These are phyloP conservation scores for Blumeriella jaapii DNA, from an alignment of 2,329 filamentous ascomycete genomes.

Conservation along the genomic window DNA sequence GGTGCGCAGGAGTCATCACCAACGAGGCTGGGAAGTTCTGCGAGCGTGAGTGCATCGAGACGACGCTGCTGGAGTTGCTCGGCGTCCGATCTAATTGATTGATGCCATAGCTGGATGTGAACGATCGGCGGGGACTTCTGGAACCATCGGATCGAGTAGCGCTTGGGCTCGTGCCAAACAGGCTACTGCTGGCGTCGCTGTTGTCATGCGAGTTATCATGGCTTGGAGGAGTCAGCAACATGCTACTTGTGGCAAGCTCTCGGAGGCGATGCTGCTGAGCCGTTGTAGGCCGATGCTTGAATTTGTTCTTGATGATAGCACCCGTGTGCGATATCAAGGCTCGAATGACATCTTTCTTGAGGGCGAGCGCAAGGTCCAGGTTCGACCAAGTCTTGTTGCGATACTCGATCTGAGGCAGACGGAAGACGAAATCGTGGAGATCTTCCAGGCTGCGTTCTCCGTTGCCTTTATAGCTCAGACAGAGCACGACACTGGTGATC, in stretches of 20 bases:
- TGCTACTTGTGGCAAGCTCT: slow-evolving; percentile 63
- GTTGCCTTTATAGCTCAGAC: slow-evolving; percentile 92
- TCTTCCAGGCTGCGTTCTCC: slow-evolving; percentile 93
- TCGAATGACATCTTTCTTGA: slow-evolving; percentile 91
- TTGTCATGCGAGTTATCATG: slow-evolving; percentile 25
- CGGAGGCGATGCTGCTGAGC: slow-evolving; percentile 69
- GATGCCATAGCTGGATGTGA: slow-evolving; percentile 21
- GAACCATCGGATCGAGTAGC: slow-evolving; percentile 20
- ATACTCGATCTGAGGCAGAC: slow-evolving; percentile 87
- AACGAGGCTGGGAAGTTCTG: slow-evolving; percentile 14
- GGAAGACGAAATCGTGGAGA: slow-evolving; percentile 95
- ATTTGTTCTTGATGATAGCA: slow-evolving; percentile 94
- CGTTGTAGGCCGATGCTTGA: slow-evolving; percentile 73
- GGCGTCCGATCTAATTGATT: slow-evolving; percentile 13
- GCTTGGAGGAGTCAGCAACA: slow-evolving; percentile 23
- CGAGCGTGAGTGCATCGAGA: slow-evolving; percentile 15
- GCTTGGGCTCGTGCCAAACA: slow-evolving; percentile 18
- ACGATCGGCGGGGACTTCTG: slow-evolving; percentile 23
- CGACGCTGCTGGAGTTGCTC: slow-evolving; percentile 23
- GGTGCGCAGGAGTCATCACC: slow-evolving; percentile 21
- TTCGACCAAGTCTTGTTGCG: slow-evolving; percentile 99
- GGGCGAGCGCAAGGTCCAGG: slow-evolving; percentile 77
- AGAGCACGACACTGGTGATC: slow-evolving; percentile 89
- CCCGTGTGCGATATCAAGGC: slow-evolving; percentile 92
- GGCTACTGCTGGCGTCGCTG: slow-evolving; percentile 24